Evolutionary conservation across 306 rosid species (phyloP).

Genomic region (Quercus bicolor): DNA sequence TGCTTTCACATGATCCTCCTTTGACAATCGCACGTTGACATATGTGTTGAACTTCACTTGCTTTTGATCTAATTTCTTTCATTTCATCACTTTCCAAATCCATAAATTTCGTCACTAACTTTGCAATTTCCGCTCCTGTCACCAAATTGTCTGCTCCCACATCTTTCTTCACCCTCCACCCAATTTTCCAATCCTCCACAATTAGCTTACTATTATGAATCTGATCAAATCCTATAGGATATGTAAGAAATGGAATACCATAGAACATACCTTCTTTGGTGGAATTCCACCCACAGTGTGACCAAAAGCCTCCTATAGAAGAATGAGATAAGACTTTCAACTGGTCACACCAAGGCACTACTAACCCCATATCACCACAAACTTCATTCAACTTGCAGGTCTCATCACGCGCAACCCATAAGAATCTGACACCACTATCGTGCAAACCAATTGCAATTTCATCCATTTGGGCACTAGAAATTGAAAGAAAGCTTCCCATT

Average conservation of each 20-base stretch:
- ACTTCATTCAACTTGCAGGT: not conserved
- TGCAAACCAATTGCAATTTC: not conserved
- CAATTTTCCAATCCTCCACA: not conserved
- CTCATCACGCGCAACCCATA: not conserved
- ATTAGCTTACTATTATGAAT: not conserved
- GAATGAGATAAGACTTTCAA: not conserved
- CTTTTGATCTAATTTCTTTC: not conserved
- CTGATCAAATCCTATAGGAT: not conserved
- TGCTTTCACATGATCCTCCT: not conserved
- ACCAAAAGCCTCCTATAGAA: not conserved
- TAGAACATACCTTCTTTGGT: not conserved
- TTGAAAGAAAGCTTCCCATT: not conserved
- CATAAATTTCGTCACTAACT: not conserved
- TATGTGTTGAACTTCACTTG: not conserved
- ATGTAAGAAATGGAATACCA: not conserved
- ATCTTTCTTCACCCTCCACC: not conserved
- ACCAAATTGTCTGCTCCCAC: not conserved
- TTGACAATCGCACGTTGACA: not conserved
- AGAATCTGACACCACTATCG: not conserved
- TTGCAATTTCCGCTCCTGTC: not conserved
- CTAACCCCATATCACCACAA: not conserved
- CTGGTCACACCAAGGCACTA: not conserved
- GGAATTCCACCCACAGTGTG: constrained; percentile 5
- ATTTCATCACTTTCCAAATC: not conserved
- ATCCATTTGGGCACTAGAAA: not conserved